These are phyloP conservation scores for Rhizoclosmatium globosum DNA, from an alignment of 192 early-diverging fungal genomes.

Conservation along the genomic window DNA sequence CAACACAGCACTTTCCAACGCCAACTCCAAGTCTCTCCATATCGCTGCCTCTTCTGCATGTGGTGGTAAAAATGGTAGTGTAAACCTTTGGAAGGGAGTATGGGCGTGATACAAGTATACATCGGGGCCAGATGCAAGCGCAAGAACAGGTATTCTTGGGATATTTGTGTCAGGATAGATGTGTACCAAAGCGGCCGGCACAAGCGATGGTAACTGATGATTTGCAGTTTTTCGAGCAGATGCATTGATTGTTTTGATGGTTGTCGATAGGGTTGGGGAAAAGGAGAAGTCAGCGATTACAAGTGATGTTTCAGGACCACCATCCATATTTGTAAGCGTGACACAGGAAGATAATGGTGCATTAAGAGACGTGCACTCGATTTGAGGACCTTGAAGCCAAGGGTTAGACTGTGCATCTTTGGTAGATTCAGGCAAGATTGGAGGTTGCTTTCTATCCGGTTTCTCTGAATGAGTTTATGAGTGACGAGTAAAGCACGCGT, in stretches of 20 bases:
- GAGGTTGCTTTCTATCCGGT: neutral
- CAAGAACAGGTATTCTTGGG: conserved; percentile 31
- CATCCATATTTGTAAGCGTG: neutral
- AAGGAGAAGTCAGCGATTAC: conserved; percentile 8
- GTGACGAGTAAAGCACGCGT: neutral
- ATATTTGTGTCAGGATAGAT: conserved; percentile 32
- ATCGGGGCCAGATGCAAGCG: conserved; percentile 15
- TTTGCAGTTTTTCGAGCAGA: neutral
- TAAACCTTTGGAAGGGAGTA: conserved; percentile 31
- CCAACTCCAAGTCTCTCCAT: conserved; percentile 16
- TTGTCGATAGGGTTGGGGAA: neutral
- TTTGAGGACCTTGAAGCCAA: conserved; percentile 5
- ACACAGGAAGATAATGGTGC: neutral
- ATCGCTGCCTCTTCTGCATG: conserved; percentile 21
- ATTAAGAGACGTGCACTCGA: neutral
- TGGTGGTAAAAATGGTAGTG: conserved; percentile 18
- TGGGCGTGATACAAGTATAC: conserved; percentile 31
- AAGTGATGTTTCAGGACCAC: neutral
- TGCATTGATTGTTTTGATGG: conserved; percentile 10
- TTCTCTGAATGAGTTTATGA: neutral
- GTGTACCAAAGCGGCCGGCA: conserved; percentile 26
- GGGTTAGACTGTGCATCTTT: neutral
- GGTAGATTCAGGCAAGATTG: neutral
- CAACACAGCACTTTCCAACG: conserved; percentile 9
- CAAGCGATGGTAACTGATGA: conserved; percentile 16